These are phyloP conservation scores for Colletotrichum brevisporum DNA, from an alignment of 2,329 filamentous ascomycete species.

Conservation along the genomic window DNA sequence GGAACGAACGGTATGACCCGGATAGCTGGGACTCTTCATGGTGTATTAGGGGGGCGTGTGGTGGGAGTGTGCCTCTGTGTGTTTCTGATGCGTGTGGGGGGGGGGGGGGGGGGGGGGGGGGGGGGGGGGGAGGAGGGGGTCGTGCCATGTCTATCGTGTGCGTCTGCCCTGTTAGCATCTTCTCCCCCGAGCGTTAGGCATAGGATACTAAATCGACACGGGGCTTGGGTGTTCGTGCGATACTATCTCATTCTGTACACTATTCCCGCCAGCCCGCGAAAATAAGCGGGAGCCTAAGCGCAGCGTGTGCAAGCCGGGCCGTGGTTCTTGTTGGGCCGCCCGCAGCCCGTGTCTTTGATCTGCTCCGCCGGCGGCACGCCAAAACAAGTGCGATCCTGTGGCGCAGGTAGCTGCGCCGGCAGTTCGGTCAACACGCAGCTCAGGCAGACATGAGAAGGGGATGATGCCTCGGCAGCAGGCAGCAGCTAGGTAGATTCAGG, in stretches of 20 bases:
- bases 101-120: background rate
- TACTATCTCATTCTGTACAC: background rate
- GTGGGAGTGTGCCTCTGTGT: constrained; percentile 4
- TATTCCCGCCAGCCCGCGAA: background rate
- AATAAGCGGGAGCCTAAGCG: constrained; percentile 16
- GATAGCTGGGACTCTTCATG: constrained; percentile 22
- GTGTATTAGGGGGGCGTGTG: constrained; percentile 12
- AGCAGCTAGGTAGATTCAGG: background rate
- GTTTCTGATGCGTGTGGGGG: background rate
- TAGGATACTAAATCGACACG: constrained; percentile 30
- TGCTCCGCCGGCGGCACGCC: constrained; percentile 22
- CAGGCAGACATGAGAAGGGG: background rate
- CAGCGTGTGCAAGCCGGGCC: constrained; percentile 7
- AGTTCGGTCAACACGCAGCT: background rate
- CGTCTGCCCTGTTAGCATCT: constrained; percentile 30
- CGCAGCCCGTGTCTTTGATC: constrained; percentile 34
- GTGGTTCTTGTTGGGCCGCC: constrained; percentile 13
- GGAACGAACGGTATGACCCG: constrained; percentile 16
- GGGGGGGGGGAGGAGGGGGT: background rate
- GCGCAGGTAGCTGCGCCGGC: constrained; percentile 2
- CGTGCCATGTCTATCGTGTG: constrained; percentile 12
- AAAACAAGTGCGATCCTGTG: constrained; percentile 25
- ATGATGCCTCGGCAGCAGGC: constrained; percentile 1
- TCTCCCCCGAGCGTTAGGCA: constrained; percentile 5
- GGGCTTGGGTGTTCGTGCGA: constrained; percentile 19